These are phyloP conservation scores for Leccinum olivaceopallidum DNA, from an alignment of 768 basidiomycete species.

Conservation along the genomic window DNA sequence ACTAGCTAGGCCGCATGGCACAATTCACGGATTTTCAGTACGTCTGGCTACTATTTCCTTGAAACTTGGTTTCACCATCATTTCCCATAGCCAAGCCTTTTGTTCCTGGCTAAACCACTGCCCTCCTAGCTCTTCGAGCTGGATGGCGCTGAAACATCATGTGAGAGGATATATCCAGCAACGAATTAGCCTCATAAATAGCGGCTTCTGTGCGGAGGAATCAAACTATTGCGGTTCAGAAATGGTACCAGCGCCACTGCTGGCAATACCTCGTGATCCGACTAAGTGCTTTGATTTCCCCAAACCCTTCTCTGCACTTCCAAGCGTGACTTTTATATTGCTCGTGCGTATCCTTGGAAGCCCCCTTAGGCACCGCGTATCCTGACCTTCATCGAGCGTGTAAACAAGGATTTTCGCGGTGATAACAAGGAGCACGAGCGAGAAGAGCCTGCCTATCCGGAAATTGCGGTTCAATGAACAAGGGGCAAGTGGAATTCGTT, in stretches of 20 bases:
- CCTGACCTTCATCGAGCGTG: not conserved
- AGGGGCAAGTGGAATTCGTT: not conserved
- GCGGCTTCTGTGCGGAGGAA: not conserved
- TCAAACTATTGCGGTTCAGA: not conserved
- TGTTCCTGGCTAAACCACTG: not conserved
- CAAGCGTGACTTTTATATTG: not conserved
- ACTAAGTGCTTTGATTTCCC: too few species aligned
- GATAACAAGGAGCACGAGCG: not conserved
- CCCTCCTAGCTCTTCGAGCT: not conserved
- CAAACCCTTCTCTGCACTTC: not conserved
- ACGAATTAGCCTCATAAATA: too few species aligned
- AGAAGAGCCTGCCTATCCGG: not conserved
- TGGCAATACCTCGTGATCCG: not conserved
- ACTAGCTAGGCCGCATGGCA: not conserved
- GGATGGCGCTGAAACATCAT: not conserved
- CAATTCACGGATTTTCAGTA: not conserved
- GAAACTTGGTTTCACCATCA: not conserved
- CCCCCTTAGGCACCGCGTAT: not conserved
- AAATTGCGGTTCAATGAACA: not conserved
- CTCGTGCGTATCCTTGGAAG: not conserved
- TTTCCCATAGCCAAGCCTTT: not conserved
- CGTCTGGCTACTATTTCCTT: not conserved
- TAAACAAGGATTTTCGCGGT: not conserved
- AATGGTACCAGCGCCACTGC: not conserved
- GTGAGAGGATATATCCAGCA: not conserved